Conservation (phyloP, 2,329 filamentous ascomycete genomes). For the Venturia effusa region DNA sequence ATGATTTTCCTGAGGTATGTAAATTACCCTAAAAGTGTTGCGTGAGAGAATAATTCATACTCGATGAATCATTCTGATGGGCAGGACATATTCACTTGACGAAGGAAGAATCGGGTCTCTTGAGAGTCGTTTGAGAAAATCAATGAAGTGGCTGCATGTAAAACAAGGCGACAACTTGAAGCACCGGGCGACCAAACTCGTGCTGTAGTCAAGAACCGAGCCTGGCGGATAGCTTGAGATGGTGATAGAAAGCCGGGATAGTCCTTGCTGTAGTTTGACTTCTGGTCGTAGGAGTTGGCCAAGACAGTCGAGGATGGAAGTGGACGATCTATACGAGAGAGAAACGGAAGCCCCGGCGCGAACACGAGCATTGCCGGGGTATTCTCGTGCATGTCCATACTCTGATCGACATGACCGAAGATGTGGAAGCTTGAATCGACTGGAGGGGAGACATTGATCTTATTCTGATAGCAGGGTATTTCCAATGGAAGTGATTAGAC, state of each 20-base stretch:
- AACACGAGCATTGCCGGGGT: not conserved
- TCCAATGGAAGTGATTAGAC: too few species aligned
- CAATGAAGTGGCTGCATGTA: not conserved
- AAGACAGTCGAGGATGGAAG: not conserved
- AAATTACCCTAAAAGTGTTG: not conserved
- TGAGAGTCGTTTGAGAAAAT: too few species aligned
- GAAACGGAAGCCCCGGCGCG: not conserved
- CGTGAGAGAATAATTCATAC: too few species aligned
- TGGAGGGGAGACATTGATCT: not conserved
- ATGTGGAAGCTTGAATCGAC: not conserved
- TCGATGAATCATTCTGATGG: too few species aligned
- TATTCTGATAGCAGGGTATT: not conserved
- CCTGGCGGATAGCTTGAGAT: too few species aligned
- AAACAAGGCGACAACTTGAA: not conserved
- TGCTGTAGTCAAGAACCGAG: too few species aligned
- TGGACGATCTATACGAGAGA: not conserved
- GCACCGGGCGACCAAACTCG: not conserved
- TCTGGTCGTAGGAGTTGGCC: too few species aligned
- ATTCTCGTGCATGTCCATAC: not conserved
- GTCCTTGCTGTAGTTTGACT: too few species aligned
- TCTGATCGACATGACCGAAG: not conserved
- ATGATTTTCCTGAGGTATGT: not conserved
- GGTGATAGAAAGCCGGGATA: too few species aligned
- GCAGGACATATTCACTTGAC: too few species aligned
- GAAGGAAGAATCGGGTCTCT: too few species aligned